A percentile compares a stretch with the other conserved stretches of the same genome.
These are phyloP conservation scores for Escovopsis sp. DNA, from an alignment of 2,329 filamentous ascomycete species.

Conservation along the genomic window DNA sequence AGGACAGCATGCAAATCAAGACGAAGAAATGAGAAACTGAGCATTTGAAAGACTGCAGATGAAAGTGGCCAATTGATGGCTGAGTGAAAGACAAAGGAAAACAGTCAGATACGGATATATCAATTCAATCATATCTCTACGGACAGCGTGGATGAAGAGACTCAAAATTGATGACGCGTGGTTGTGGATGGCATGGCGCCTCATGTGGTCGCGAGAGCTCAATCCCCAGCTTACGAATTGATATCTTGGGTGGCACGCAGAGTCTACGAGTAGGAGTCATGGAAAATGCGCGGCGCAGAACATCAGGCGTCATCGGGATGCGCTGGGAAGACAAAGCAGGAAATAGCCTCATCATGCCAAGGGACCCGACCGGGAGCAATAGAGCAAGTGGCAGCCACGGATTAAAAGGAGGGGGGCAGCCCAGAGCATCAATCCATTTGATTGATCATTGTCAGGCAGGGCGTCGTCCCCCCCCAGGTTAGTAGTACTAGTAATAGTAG, in stretches of 20 bases:
- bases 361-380: too few relatives aligned
- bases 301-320: constrained; percentile 4
- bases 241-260: background rate
- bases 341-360: constrained; percentile 2
- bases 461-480: too few relatives aligned
- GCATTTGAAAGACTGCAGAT: too few relatives aligned
- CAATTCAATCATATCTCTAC: too few relatives aligned
- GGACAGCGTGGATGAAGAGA: too few relatives aligned
- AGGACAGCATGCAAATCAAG: background rate
- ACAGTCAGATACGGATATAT: background rate
- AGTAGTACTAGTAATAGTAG: too few relatives aligned
- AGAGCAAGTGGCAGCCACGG: too few relatives aligned
- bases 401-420: too few relatives aligned
- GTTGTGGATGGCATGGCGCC: background rate
- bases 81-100: background rate
- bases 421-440: too few relatives aligned
- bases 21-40: background rate
- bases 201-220: too few relatives aligned
- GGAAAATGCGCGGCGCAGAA: background rate
- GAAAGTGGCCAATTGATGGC: background rate
- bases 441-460: too few relatives aligned
- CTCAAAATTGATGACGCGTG: background rate
- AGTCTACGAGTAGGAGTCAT: background rate
- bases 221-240: too few relatives aligned
- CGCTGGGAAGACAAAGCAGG: background rate